phyloP scores from a whole-genome alignment of 345 rosid genomes.

The Eucalyptus lansdowneana region DNA sequence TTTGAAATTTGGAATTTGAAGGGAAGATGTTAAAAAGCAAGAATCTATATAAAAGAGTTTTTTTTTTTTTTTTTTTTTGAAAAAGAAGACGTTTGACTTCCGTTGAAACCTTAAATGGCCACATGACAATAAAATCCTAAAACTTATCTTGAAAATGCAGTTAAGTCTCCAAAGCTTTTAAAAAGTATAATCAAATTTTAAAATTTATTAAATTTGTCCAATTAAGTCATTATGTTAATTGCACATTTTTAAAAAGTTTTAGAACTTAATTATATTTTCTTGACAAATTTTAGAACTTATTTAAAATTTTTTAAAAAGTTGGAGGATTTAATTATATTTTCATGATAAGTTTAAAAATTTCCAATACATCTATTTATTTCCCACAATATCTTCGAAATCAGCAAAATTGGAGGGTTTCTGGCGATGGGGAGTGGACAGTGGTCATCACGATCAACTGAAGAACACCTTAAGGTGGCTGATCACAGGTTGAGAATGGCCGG shows the following conservation, averaged over 20 bases:
- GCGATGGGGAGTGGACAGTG: too few species aligned
- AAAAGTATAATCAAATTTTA: too few species aligned
- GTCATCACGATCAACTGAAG: too few species aligned
- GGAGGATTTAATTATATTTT: accelerated
- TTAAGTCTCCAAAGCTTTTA: accelerated
- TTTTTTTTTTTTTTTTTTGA: too few species aligned
- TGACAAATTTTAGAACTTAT: accelerated
- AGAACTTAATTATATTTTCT: accelerated
- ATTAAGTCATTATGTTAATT: too few species aligned
- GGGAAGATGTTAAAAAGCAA: neutral
- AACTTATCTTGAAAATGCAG: accelerated
- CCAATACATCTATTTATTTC: accelerated
- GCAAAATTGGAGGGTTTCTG: too few species aligned
- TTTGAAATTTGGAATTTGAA: neutral
- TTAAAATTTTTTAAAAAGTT: accelerated
- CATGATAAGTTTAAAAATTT: too few species aligned
- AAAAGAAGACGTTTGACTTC: neutral
- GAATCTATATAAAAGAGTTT: neutral
- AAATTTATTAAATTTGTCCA: too few species aligned
- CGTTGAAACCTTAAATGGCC: neutral
- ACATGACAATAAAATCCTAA: accelerated
- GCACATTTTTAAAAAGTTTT: too few species aligned
- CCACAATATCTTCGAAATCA: too few species aligned
- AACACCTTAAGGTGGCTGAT: too few species aligned
- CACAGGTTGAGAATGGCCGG: too few species aligned